Base-by-base conservation (phyloP, 2,329 filamentous ascomycete species). In the Dryadomyces quercus-mongolicae region DNA sequence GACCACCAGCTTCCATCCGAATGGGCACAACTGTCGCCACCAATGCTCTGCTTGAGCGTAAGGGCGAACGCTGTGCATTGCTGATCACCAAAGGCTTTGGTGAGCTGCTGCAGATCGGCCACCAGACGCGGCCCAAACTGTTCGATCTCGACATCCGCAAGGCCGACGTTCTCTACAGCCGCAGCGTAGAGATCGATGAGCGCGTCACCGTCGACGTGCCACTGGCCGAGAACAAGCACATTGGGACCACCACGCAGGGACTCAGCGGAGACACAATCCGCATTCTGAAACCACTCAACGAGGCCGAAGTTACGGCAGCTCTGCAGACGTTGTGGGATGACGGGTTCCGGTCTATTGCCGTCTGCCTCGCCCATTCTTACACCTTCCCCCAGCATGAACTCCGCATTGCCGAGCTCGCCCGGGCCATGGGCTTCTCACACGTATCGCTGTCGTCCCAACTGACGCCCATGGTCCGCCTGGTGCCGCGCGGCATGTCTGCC, bases 11-110 rank as follows among this genome's bases (percentile, higher is more conserved):
- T 61, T 90, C 86, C 54, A 95, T 96, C 66, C 85, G 91, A 49
- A 96, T 96, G 91, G 91, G 91, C 47, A 96, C 91, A 1, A 96
- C 91, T 0, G 90, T 96, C 12, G 91, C 91, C 9, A 96, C 91
- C 0, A 96, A 96, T 67, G 91, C 91, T 0, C 70, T 96, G 54
- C 75, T 96, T 2, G 91, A 96, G 68, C 76, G 91, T 55, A 95
- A 95, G 68, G 91, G 91, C 49, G 90, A 95, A 70, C 82, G 81
- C 61, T 92, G 93, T 64, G 90, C 88, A 13, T 78, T 96, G 68
- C 81, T 95, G 1, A 88, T 94, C 12, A 95, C 88, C 1, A 84
- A 83, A 60, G 91, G 91, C 0, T 95, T 95, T 73, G 84, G 82
- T 61, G 90, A 96, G 66, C 93, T 88, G 62, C 73, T 95, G 22